These are phyloP conservation scores for Ceratobasidium sp. DNA, from an alignment of 1,284 basidiomycete genomes.

Conservation along the genomic window DNA sequence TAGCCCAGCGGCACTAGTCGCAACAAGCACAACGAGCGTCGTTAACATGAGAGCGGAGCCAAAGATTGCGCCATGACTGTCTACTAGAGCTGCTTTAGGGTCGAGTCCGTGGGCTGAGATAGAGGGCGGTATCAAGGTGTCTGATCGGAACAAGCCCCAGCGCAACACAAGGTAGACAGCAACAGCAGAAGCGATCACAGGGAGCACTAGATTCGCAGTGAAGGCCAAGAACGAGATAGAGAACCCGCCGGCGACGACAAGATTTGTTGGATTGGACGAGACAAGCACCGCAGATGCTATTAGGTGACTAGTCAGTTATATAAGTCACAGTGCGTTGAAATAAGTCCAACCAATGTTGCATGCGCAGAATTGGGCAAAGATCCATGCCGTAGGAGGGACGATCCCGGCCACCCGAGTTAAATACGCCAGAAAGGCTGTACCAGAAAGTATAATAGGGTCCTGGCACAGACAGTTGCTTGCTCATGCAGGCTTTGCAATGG, in stretches of 20 bases:
- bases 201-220: constrained; percentile 49
- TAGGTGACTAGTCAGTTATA: neutral
- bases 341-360: constrained; percentile 85
- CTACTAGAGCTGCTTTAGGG: constrained; percentile 62
- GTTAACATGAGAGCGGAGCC: constrained; percentile 63
- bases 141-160: constrained; percentile 57
- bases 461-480: too few species aligned
- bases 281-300: constrained; percentile 60
- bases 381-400: constrained; percentile 71
- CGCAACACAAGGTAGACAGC: constrained; percentile 50
- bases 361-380: constrained; percentile 76
- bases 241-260: constrained; percentile 61
- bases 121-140: constrained; percentile 21
- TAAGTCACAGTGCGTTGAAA: constrained; percentile 60
- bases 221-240: constrained; percentile 56
- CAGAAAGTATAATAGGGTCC: constrained; percentile 88
- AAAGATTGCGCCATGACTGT: constrained; percentile 66
- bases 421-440: constrained; percentile 89
- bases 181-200: constrained; percentile 49
- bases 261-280: constrained; percentile 63
- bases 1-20: constrained; percentile 65
- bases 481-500: too few species aligned
- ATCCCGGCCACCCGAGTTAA: constrained; percentile 81
- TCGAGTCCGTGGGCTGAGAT: constrained; percentile 55
- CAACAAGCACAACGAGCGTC: constrained; percentile 70